Conservation (phyloP, 495 filamentous ascomycete genomes). For the Hypoxylon crocopeplum region DNA sequence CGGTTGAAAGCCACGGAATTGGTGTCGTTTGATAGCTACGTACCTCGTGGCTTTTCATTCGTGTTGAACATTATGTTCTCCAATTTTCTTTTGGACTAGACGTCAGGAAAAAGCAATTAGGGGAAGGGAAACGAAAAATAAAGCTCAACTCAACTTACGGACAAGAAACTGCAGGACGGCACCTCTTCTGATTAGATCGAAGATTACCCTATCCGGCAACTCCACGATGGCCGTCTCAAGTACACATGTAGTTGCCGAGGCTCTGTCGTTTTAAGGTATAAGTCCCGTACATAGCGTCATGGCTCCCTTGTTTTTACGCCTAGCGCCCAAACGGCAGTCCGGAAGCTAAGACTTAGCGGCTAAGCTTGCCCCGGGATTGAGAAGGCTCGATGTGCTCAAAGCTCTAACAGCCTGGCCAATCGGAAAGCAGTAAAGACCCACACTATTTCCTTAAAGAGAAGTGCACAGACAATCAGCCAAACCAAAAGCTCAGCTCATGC, state of each 20-base stretch:
- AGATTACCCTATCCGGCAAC: no score
- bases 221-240: no score
- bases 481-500: no score
- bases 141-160: no score
- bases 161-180: no score
- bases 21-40: not conserved
- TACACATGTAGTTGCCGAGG: not conserved
- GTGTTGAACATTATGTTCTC: no score
- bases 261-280: not conserved
- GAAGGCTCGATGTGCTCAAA: not conserved
- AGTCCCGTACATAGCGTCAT: constrained; percentile 21
- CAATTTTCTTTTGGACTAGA: no score
- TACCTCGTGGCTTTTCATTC: no score
- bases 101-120: no score
- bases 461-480: constrained; percentile 9
- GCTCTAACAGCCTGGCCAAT: constrained; percentile 12
- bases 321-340: constrained; percentile 24
- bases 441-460: constrained; percentile 14
- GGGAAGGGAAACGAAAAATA: not conserved
- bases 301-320: not conserved
- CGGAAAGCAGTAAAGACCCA: constrained; percentile 18
- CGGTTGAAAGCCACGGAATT: not conserved
- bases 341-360: constrained; percentile 14
- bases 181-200: no score
- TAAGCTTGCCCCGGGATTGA: constrained; percentile 13